Percentiles rank a stretch among this genome's conserved stretches.
Evolutionary conservation across 495 filamentous ascomycete genomes (phyloP).

Genomic region (Parmelia sp.): DNA sequence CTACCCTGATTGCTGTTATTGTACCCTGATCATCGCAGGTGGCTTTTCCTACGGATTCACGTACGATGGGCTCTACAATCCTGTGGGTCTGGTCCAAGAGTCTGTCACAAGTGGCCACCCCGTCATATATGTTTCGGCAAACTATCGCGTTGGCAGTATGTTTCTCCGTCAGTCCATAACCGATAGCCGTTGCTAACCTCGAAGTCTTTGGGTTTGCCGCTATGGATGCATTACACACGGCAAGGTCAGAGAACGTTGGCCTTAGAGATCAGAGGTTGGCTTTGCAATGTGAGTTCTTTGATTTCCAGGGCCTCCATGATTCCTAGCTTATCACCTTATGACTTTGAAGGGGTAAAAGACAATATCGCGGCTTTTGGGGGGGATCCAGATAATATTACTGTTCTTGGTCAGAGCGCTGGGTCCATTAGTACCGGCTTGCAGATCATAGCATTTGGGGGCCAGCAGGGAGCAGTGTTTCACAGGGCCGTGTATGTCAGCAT

Average conservation of each 20-base stretch:
- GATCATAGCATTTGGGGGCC: neutral
- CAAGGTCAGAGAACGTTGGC: neutral
- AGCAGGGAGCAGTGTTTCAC: neutral
- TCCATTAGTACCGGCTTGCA: neutral
- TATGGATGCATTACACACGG: neutral
- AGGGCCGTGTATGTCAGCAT: neutral
- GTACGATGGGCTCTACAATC: neutral
- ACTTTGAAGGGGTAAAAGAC: neutral
- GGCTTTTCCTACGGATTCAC: neutral
- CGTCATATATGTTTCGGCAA: neutral
- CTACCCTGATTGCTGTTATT: neutral
- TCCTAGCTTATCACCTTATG: neutral
- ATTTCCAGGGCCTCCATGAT: neutral
- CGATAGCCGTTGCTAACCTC: neutral
- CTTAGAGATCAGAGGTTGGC: neutral
- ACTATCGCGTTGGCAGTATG: neutral
- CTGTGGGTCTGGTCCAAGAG: neutral
- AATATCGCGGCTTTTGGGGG: neutral
- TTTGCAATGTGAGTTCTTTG: neutral
- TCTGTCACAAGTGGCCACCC: neutral
- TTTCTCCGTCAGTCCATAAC: neutral
- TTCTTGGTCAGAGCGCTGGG: neutral
- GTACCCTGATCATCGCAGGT: neutral
- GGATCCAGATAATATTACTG: neutral
- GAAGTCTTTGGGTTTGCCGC: neutral